Conservation (phyloP, 2,329 filamentous ascomycete genomes). For the Paracoccidioides brasiliensis region DNA sequence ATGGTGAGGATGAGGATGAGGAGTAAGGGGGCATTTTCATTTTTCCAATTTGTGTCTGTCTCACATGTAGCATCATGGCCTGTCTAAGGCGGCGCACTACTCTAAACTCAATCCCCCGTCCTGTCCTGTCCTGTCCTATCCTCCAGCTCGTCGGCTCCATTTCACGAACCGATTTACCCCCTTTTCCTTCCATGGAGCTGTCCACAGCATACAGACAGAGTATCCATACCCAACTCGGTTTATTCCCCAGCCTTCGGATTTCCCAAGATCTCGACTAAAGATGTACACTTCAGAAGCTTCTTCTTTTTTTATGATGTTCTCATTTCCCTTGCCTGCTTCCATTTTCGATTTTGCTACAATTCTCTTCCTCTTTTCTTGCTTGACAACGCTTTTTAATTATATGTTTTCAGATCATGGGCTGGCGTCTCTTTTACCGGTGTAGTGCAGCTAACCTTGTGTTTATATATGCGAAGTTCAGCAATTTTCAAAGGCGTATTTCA, state of each 20-base stretch:
- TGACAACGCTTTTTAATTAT: neutral
- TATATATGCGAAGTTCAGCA: neutral
- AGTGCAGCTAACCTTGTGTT: neutral
- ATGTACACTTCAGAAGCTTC: neutral
- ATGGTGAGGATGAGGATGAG: slow-evolving; percentile 5
- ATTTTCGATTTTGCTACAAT: neutral
- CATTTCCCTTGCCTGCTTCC: neutral
- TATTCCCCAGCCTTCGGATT: too few species aligned
- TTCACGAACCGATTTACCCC: neutral
- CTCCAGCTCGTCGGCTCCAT: too few species aligned
- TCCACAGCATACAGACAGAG: too few species aligned
- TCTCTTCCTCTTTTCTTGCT: neutral
- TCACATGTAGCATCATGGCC: too few species aligned
- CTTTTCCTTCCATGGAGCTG: neutral
- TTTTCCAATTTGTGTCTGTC: neutral
- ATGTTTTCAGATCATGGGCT: neutral
- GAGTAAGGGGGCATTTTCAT: neutral
- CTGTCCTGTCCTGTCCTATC: too few species aligned
- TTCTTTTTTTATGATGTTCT: neutral
- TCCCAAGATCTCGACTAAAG: neutral
- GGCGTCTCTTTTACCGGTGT: neutral
- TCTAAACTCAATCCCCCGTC: too few species aligned
- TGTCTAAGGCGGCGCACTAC: too few species aligned
- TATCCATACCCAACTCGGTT: too few species aligned
- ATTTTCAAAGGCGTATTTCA: neutral